Percentiles rank a stretch among this genome's conserved stretches.
These are phyloP conservation scores for Monilinia fructicola DNA, from an alignment of 2,329 filamentous ascomycete genomes.

Conservation along the genomic window DNA sequence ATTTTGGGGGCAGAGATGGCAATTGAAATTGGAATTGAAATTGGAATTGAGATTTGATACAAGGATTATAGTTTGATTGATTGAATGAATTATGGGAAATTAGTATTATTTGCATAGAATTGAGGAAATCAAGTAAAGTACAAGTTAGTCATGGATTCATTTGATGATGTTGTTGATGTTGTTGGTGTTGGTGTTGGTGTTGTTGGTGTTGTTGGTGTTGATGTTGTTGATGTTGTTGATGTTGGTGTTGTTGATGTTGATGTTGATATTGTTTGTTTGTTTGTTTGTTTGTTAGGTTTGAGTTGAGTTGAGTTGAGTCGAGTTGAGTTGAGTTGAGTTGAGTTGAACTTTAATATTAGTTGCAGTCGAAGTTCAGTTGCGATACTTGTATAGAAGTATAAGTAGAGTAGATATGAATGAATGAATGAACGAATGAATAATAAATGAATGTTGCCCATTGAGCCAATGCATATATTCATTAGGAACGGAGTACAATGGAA, in stretches of 20 bases:
- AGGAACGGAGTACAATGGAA: no score
- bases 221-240: no score
- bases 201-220: no score
- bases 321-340: not conserved
- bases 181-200: not conserved
- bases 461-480: no score
- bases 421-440: no score
- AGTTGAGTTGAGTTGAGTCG: not conserved
- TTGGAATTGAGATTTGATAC: slow-evolving; percentile 24
- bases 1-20: slow-evolving; percentile 15
- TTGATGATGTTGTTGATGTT: not conserved
- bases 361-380: no score
- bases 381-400: no score
- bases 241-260: not conserved
- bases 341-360: no score
- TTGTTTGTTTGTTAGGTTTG: not conserved
- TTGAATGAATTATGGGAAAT: slow-evolving; percentile 23
- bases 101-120: slow-evolving; percentile 17
- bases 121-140: not conserved
- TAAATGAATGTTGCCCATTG: no score
- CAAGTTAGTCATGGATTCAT: not conserved
- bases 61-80: slow-evolving; percentile 20
- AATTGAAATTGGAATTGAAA: slow-evolving; percentile 22
- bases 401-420: no score
- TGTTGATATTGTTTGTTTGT: not conserved